Conservation (phyloP, 2,329 filamentous ascomycete species). For the Penicillium psychrosexuale region DNA sequence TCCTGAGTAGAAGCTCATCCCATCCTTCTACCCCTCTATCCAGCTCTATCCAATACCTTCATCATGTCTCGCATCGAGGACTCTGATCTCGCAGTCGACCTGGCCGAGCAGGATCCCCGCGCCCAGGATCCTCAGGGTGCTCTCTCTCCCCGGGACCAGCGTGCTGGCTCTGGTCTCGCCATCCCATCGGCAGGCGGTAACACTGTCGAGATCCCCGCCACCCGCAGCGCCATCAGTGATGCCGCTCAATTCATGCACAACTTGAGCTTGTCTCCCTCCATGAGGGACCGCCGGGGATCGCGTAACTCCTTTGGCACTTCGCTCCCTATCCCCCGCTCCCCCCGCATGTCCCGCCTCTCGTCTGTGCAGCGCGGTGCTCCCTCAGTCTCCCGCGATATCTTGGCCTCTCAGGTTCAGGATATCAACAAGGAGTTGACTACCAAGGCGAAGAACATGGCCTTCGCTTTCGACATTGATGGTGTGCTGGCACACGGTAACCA, state of each 20-base stretch:
- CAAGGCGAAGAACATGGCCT: slow-evolving; percentile 74
- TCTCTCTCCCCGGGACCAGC: slow-evolving; percentile 27
- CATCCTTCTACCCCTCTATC: slow-evolving; percentile 2
- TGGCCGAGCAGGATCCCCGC: slow-evolving; percentile 16
- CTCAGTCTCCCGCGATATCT: slow-evolving; percentile 61
- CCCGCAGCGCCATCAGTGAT: slow-evolving; percentile 66
- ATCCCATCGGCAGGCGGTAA: slow-evolving; percentile 49
- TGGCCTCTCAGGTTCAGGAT: slow-evolving; percentile 68
- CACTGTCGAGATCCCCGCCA: slow-evolving; percentile 67
- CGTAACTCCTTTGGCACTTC: slow-evolving; percentile 73
- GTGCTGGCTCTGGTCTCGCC: slow-evolving; percentile 32
- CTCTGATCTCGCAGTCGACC: slow-evolving; percentile 50
- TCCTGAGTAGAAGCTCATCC: slow-evolving; percentile 10
- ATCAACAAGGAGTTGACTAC: slow-evolving; percentile 63
- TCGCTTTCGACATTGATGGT: slow-evolving; percentile 68
- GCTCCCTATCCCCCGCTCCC: slow-evolving; percentile 68
- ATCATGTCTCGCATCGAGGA: slow-evolving; percentile 62
- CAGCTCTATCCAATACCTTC: slow-evolving; percentile 13
- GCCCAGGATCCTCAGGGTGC: slow-evolving; percentile 13
- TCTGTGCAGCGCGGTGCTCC: slow-evolving; percentile 54
- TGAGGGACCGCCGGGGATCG: slow-evolving; percentile 64
- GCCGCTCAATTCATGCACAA: slow-evolving; percentile 69
- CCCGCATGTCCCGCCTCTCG: slow-evolving; percentile 65
- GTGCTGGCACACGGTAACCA: slow-evolving; percentile 71
- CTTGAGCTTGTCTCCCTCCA: slow-evolving; percentile 64